A percentile compares a stretch with the other conserved stretches of the same genome.
These are phyloP conservation scores for Tilletia walkeri DNA, from an alignment of 1,284 basidiomycete species.

Conservation along the genomic window DNA sequence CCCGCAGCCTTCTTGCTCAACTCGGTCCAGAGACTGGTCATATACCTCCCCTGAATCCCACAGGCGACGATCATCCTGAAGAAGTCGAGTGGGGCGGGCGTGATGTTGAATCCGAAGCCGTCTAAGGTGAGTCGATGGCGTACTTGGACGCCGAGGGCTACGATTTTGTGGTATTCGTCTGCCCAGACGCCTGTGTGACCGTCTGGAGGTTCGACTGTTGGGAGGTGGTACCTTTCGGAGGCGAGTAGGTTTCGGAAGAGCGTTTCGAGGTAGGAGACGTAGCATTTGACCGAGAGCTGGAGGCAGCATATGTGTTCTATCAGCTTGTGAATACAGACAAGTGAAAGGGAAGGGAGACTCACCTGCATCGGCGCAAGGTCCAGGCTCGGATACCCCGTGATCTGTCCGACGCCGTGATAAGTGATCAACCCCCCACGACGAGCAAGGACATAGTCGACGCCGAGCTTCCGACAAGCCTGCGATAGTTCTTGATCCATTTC, in stretches of 20 bases:
- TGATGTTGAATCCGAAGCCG: slow-evolving; percentile 91
- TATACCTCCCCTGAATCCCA: slow-evolving; percentile 80
- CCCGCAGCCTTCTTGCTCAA: slow-evolving; percentile 22
- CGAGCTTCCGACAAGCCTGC: slow-evolving; percentile 68
- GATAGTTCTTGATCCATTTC: slow-evolving; percentile 61
- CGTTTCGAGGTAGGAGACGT: slow-evolving; percentile 71
- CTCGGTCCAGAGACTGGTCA: slow-evolving; percentile 59
- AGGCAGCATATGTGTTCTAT: background rate
- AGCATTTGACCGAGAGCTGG: slow-evolving; percentile 63
- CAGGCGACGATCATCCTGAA: slow-evolving; percentile 88
- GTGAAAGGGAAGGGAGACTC: slow-evolving; percentile 50
- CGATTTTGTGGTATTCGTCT: slow-evolving; percentile 68
- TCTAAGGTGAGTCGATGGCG: slow-evolving; percentile 89
- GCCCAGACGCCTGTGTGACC: slow-evolving; percentile 53
- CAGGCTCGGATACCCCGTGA: slow-evolving; percentile 90
- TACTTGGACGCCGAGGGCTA: slow-evolving; percentile 93
- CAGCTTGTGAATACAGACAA: background rate
- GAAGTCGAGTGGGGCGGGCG: slow-evolving; percentile 69
- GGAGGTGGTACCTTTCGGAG: slow-evolving; percentile 58
- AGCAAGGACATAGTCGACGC: slow-evolving; percentile 82
- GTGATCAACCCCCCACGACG: slow-evolving; percentile 89
- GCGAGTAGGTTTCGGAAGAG: slow-evolving; percentile 65
- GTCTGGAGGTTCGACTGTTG: slow-evolving; percentile 33
- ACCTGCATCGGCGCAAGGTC: slow-evolving; percentile 69
- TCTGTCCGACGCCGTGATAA: slow-evolving; percentile 95